A percentile compares a stretch with the other conserved stretches of the same genome.
Conservation (phyloP, 2,329 filamentous ascomycete species). For the Talaromyces sp. region DNA sequence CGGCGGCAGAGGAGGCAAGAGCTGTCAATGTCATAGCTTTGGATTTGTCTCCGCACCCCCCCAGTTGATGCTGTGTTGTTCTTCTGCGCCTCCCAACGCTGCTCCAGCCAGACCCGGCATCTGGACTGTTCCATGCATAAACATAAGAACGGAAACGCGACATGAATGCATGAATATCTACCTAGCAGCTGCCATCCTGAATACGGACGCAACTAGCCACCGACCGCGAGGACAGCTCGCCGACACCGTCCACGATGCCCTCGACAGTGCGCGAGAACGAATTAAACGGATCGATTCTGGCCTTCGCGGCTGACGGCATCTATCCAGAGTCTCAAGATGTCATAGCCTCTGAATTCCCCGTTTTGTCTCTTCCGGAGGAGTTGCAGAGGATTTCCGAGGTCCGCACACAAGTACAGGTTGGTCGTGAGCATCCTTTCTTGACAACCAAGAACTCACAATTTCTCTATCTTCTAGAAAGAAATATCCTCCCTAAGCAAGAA, state of each 20-base stretch:
- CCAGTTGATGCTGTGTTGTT: not conserved
- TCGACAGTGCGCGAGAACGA: conserved; percentile 24
- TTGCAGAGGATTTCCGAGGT: conserved; percentile 49
- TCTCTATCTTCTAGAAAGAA: conserved; percentile 51
- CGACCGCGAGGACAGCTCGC: not conserved
- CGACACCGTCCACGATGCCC: conserved; percentile 6
- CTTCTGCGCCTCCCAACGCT: not conserved
- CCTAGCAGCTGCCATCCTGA: not conserved
- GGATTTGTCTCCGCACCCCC: not conserved
- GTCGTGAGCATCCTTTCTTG: conserved; percentile 2
- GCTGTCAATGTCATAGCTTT: not conserved
- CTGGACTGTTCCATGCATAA: not conserved
- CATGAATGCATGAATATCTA: not conserved
- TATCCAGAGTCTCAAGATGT: conserved; percentile 56
- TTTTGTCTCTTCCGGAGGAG: conserved; percentile 46
- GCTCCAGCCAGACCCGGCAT: not conserved
- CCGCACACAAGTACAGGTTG: conserved; percentile 51
- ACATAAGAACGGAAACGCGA: not conserved
- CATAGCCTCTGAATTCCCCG: conserved; percentile 49
- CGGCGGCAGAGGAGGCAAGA: not conserved
- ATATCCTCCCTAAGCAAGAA: conserved; percentile 73
- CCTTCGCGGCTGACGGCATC: conserved; percentile 55
- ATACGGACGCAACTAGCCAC: not conserved
- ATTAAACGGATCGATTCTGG: conserved; percentile 59
- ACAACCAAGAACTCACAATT: not conserved